Percentiles rank a stretch among this genome's conserved stretches.
These are phyloP conservation scores for Spergularia marina DNA, from an alignment of 148 eudicot species.

Conservation along the genomic window DNA sequence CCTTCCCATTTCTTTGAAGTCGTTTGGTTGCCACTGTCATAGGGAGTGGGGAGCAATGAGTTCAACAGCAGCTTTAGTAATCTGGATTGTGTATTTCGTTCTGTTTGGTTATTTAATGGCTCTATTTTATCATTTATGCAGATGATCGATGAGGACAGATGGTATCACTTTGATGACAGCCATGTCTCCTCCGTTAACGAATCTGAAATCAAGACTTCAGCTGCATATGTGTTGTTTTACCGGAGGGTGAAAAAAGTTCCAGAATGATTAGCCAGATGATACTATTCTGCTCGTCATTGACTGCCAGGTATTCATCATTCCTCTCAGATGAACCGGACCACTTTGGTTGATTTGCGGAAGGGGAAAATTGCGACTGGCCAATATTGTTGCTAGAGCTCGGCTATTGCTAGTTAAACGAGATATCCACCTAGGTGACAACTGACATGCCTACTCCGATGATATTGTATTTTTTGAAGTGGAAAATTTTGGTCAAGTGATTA, in stretches of 20 bases:
- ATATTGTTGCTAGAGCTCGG: not conserved
- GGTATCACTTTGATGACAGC: slow-evolving; percentile 97
- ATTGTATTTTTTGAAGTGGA: slow-evolving; percentile 1
- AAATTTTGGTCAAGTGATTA: slow-evolving; percentile 24
- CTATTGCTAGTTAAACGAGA: not conserved
- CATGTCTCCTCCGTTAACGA: slow-evolving; percentile 80
- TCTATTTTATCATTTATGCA: slow-evolving; percentile 35
- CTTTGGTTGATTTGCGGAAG: not conserved
- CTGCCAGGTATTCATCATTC: not conserved
- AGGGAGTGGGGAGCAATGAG: not conserved
- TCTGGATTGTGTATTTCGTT: slow-evolving; percentile 9
- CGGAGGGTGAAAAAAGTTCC: slow-evolving; percentile 50
- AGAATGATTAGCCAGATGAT: slow-evolving; percentile 29
- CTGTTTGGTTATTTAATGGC: slow-evolving; percentile 6
- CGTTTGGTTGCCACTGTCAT: not conserved
- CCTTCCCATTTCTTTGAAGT: too few relatives aligned
- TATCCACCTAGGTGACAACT: slow-evolving; percentile 22
- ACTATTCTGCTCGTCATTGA: slow-evolving; percentile 14
- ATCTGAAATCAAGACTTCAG: slow-evolving; percentile 78
- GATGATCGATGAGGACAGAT: slow-evolving; percentile 80
- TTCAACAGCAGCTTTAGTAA: not conserved
- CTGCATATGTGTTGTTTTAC: slow-evolving; percentile 94
- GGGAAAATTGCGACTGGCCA: not conserved
- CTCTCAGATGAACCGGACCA: not conserved
- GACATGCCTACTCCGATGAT: not conserved